A percentile compares a stretch with the other conserved stretches of the same genome.
Conservation (phyloP, 768 basidiomycete species). For the Pisolithus tinctorius region DNA sequence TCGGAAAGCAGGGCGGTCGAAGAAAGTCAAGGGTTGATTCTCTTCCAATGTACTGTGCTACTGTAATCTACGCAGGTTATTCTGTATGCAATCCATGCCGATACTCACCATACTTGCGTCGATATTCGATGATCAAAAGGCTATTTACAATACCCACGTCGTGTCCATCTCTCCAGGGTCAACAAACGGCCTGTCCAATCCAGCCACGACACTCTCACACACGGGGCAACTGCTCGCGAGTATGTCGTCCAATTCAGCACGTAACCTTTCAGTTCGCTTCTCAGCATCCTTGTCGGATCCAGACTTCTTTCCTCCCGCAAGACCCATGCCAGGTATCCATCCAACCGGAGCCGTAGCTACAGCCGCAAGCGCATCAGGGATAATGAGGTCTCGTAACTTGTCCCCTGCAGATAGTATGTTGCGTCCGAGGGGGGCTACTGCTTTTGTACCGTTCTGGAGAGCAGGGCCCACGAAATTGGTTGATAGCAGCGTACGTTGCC, state of each 20-base stretch:
- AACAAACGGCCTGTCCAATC: conserved; percentile 84
- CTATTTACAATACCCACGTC: conserved; percentile 61
- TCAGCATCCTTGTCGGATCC: conserved; percentile 41
- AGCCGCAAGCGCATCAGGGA: conserved; percentile 87
- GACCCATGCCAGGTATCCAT: conserved; percentile 69
- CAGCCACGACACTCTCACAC: conserved; percentile 84
- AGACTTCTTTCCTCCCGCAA: conserved; percentile 39
- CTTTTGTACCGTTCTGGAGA: conserved; percentile 56
- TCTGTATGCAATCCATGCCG: too few species aligned
- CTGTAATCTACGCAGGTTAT: background rate
- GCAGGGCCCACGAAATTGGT: conserved; percentile 56
- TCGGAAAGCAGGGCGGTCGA: conserved; percentile 67
- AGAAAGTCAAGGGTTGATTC: conserved; percentile 70
- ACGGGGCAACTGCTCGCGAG: conserved; percentile 87
- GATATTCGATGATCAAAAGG: background rate
- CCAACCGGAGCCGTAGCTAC: conserved; percentile 65
- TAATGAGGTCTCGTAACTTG: conserved; percentile 81
- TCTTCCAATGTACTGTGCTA: background rate
- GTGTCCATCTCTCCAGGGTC: conserved; percentile 69
- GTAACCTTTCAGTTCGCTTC: conserved; percentile 63
- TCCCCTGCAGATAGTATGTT: conserved; percentile 88
- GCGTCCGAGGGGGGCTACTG: conserved; percentile 63
- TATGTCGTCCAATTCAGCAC: conserved; percentile 82
- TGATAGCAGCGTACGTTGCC: conserved; percentile 66
- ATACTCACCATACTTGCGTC: too few species aligned